phyloP scores from a whole-genome alignment of 2,329 filamentous ascomycete genomes.

The Microdochium nivale region DNA sequence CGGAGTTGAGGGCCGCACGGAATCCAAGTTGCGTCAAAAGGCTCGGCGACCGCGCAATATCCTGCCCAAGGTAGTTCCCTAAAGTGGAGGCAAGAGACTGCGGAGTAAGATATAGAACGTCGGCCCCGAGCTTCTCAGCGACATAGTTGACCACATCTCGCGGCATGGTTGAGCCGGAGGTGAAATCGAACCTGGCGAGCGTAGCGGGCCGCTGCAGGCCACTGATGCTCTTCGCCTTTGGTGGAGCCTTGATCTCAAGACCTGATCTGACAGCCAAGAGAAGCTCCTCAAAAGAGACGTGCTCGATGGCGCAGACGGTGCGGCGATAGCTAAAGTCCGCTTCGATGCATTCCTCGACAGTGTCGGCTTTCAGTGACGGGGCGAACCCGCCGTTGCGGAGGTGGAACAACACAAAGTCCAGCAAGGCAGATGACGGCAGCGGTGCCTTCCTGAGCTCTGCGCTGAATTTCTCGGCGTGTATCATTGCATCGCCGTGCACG shows the following conservation, averaged over 20 bases:
- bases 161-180: constrained; percentile 12
- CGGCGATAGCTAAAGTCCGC: background rate
- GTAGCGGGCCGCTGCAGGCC: constrained; percentile 18
- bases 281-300: constrained; percentile 12
- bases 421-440: background rate
- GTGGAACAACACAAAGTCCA: background rate
- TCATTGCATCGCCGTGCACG: background rate
- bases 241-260: constrained; percentile 11
- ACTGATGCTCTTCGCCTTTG: constrained; percentile 11
- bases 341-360: background rate
- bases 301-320: constrained; percentile 8
- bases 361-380: background rate
- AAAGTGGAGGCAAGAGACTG: constrained; percentile 62
- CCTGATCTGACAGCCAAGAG: constrained; percentile 14
- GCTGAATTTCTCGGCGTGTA: background rate
- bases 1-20: constrained; percentile 44
- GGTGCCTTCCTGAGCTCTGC: background rate
- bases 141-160: constrained; percentile 40
- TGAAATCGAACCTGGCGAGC: constrained; percentile 15
- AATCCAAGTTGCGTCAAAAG: constrained; percentile 48
- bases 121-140: constrained; percentile 52
- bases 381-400: background rate
- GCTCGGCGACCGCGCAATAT: constrained; percentile 33
- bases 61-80: constrained; percentile 61
- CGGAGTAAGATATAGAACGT: constrained; percentile 60